Base-by-base conservation (phyloP, 129 eudicot genomes). In the Gnaphalium uliginosum region DNA sequence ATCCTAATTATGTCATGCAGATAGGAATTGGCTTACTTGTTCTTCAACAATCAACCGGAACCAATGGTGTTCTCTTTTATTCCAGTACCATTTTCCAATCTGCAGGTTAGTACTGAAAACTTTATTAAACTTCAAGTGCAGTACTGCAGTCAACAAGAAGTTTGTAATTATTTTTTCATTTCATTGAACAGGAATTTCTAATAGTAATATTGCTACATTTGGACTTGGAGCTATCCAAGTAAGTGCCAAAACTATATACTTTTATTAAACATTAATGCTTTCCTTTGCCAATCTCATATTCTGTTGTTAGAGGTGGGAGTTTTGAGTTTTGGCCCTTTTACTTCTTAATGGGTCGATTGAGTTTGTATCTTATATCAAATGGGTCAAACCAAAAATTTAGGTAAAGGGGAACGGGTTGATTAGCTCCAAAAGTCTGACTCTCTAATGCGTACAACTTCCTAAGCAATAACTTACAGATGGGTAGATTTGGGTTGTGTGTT, bases 201-300 rank as follows among this genome's bases (percentile, higher is more conserved):
- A 92, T 50, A 77, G 92, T 76, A 87, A 88, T 84, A 84, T 73
- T 73, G 98, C 93, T 73, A 85, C 98, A 43, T 86, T 82, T 78
- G 96, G 96, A 29, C 84, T 93, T 11, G 98, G 98, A 73, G 90
- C 86, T 24, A 50, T 90, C 71, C 98, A 93, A 91, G 98, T 93
- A 68, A 69, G 41, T 80, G 68, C 18, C 57, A 75, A 72, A 29
- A 37, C 25, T 27, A 66, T 3, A 25, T 78, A 22, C 2, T 4
- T 53, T 53, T 6, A 56, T n/a, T 21, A n/a, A 21, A n/a, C 26
- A 56, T 0, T 21, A 56, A 5, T 22, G 18, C 35, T 64, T 64
- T 24, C 5, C 1, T 32, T 54, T 1, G 18, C 41, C 53, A 60
- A 8, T 29, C 71, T 39, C 14, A 18, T 58, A 56, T 67, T 70